Evolutionary conservation across 108 stramenopile species (phyloP).

Genomic region (Bacterosira constricta): DNA sequence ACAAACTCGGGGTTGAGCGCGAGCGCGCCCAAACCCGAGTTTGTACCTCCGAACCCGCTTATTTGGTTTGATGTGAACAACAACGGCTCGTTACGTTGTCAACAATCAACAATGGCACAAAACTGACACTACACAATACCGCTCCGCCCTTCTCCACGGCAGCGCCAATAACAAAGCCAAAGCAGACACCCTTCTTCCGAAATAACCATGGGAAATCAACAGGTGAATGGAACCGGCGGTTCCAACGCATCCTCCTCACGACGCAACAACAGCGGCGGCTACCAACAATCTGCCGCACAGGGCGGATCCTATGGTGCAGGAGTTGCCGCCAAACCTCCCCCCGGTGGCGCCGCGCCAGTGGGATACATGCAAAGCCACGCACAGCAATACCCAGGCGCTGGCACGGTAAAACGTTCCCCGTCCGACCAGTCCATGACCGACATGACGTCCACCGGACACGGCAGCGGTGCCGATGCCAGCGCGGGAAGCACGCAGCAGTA

Average conservation of each 20-base stretch:
- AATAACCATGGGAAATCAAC: conserved; percentile 53
- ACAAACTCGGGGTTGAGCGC: no score
- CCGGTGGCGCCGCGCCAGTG: conserved; percentile 31
- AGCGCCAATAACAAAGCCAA: background rate
- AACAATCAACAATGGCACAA: background rate
- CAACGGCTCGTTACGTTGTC: background rate
- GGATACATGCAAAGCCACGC: conserved; percentile 27
- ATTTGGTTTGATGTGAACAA: no score
- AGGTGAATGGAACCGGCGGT: conserved; percentile 17
- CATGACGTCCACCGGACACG: background rate
- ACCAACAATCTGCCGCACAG: background rate
- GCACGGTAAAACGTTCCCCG: conserved; percentile 13
- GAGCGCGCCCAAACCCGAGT: no score
- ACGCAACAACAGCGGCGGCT: conserved; percentile 10
- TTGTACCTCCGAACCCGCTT: no score
- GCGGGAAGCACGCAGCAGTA: background rate
- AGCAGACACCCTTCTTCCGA: no score
- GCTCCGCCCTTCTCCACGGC: background rate
- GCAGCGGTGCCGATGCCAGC: background rate
- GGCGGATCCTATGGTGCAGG: background rate
- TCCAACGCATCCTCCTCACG: conserved; percentile 18
- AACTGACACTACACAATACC: background rate
- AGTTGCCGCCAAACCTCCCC: conserved; percentile 5
- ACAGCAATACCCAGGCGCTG: conserved; percentile 14
- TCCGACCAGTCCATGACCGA: conserved; percentile 51